phyloP scores from a whole-genome alignment of 129 eudicot species.

The Lonicera japonica region DNA sequence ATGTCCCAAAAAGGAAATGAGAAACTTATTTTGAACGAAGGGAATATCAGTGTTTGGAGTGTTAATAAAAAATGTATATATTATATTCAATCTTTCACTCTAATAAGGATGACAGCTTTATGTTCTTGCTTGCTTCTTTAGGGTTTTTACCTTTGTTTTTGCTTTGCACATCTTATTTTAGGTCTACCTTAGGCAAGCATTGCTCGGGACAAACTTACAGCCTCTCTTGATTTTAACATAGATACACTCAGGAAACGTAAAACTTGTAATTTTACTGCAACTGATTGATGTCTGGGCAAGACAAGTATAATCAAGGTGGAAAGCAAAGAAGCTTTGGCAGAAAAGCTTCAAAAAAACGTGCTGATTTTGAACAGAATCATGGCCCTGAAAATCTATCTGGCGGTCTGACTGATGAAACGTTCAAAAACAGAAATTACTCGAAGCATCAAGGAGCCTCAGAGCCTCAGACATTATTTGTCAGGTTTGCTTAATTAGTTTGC shows the following conservation, averaged over 20 bases:
- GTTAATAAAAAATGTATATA: too few species aligned
- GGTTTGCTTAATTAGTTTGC: slow-evolving; percentile 26
- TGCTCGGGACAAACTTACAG: slow-evolving; percentile 23
- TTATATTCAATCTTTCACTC: too few species aligned
- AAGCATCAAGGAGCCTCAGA: slow-evolving; percentile 29
- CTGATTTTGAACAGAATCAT: slow-evolving; percentile 28
- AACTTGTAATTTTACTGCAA: slow-evolving; percentile 16
- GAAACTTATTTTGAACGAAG: too few species aligned
- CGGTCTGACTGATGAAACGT: slow-evolving; percentile 16
- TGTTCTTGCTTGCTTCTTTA: not conserved
- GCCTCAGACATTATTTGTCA: slow-evolving; percentile 55
- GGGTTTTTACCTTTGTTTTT: not conserved
- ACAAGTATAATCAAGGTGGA: slow-evolving; percentile 24
- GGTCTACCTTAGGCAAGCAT: not conserved
- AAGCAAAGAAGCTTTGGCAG: slow-evolving; percentile 50
- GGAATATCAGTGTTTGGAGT: too few species aligned
- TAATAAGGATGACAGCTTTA: too few species aligned
- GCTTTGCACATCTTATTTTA: not conserved
- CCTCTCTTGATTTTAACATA: slow-evolving; percentile 43
- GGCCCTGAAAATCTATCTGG: slow-evolving; percentile 25
- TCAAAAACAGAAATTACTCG: slow-evolving; percentile 23
- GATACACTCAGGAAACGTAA: slow-evolving; percentile 31
- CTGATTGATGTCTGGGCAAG: slow-evolving; percentile 20
- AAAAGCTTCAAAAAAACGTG: slow-evolving; percentile 36
- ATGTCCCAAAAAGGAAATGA: too few species aligned